phyloP scores from a whole-genome alignment of 2,329 filamentous ascomycete species.

The Talaromyces rugulosus region DNA sequence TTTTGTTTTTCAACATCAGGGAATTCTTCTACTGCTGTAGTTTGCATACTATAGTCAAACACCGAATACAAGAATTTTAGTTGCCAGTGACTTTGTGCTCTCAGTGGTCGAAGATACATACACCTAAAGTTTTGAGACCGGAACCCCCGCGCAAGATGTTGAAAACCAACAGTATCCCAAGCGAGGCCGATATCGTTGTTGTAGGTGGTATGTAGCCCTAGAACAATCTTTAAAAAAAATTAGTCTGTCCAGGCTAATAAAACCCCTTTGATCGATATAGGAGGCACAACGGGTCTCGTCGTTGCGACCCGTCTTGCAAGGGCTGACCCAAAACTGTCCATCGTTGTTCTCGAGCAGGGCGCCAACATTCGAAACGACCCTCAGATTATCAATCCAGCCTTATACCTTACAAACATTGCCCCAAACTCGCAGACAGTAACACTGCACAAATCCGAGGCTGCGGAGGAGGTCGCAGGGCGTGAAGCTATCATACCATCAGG shows the following conservation, averaged over 20 bases:
- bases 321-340: constrained; percentile 46
- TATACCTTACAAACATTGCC: constrained; percentile 47
- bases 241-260: background rate
- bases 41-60: background rate
- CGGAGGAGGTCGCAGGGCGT: constrained; percentile 26
- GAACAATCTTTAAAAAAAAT: background rate
- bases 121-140: background rate
- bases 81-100: background rate
- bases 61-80: background rate
- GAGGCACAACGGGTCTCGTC: constrained; percentile 48
- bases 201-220: constrained; percentile 1
- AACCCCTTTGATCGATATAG: constrained; percentile 18
- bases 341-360: constrained; percentile 53
- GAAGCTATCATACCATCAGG: constrained; percentile 38
- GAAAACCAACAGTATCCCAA: background rate
- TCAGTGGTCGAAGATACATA: background rate
- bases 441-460: constrained; percentile 50
- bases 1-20: background rate
- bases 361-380: constrained; percentile 51
- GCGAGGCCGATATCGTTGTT: constrained; percentile 3
- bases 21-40: background rate
- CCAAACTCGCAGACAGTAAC: constrained; percentile 48
- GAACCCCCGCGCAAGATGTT: background rate
- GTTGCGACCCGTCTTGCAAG: constrained; percentile 49
- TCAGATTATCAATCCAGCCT: constrained; percentile 48